Evolutionary conservation across 306 rosid genomes (phyloP).

Genomic region (Prunus mira): DNA sequence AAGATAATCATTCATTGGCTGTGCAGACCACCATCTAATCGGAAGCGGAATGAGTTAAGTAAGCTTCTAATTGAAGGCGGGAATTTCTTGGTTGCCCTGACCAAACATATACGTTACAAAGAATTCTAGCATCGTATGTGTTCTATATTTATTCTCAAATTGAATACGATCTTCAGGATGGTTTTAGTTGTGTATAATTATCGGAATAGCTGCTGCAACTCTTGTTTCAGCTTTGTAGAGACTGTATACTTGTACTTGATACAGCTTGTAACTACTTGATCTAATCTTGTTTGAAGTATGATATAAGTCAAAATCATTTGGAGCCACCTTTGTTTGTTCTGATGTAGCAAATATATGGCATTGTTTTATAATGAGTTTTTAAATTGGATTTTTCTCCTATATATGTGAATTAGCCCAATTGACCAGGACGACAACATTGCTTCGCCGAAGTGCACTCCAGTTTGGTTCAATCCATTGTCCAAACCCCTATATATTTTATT

Average conservation of each 20-base stretch:
- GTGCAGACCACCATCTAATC: neutral
- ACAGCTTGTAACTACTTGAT: neutral
- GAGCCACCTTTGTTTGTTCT: too few relatives aligned
- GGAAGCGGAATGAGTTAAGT: neutral
- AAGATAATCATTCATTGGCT: neutral
- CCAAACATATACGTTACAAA: neutral
- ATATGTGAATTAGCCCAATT: too few relatives aligned
- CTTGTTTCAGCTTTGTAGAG: neutral
- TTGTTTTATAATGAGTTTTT: too few relatives aligned
- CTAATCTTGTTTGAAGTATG: neutral
- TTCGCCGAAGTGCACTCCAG: too few relatives aligned
- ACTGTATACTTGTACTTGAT: neutral
- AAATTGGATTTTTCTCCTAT: too few relatives aligned
- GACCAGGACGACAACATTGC: too few relatives aligned
- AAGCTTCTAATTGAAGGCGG: neutral
- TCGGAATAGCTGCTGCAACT: neutral
- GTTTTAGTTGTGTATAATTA: neutral
- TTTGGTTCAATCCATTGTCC: too few relatives aligned
- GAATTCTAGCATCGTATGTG: neutral
- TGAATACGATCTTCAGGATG: neutral
- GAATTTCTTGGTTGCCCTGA: neutral
- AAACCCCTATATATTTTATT: too few relatives aligned
- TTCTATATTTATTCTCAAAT: neutral
- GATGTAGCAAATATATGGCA: too few relatives aligned
- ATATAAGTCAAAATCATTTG: neutral